Base-by-base conservation (phyloP, 1,284 basidiomycete species). In the Cystobasidiaceae sp. region DNA sequence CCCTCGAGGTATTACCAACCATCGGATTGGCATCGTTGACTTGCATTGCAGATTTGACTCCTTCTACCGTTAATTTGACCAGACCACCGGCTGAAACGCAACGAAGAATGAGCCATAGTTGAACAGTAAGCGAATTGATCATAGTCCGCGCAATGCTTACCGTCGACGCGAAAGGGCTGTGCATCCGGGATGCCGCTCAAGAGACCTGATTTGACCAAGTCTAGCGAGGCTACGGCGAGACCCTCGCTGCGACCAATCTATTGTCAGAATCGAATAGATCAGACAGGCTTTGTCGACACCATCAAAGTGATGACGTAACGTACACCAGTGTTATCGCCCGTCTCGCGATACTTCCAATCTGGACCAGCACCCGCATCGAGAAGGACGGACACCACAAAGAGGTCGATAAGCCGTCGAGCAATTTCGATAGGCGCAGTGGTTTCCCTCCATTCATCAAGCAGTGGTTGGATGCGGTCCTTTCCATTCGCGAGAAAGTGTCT, bases 361-460 rank as follows among this genome's bases (percentile, higher is more conserved):
- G 85, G 86, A 0, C 93, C 93, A 0, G 93, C 93, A 0, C 93
- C 93, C 0, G 93, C 93, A 71, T 97, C 93, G 50, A 97, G 85
- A 19, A 97, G 81, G 4, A 97, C 93, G 4, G 90, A 91, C 19
- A 94, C 90, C 66, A 97, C 82, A 79, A 93, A 94, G 32, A 97
- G 83, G 78, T 97, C 93, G 71, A 97, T 81, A 21, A 92, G 81
- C 1, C 90, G 82, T 57, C 84, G 84, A 55, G 85, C 83, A 45
- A 83, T 82, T 73, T 91, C 89, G 78, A 80, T 37, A 75, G 75
- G 37, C 79, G 80, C 87, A 84, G 88, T 68, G 3, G 67, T 44
- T 11, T 64, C 30, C 21, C 41, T 43, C 73, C 73, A 75, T 54
- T 52, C 21, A 1, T 75, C 74, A 27, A 86, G 80, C 28, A 86